These are phyloP conservation scores for Cokeromyces recurvatus DNA, from an alignment of 371 early-diverging fungal species.

Conservation along the genomic window DNA sequence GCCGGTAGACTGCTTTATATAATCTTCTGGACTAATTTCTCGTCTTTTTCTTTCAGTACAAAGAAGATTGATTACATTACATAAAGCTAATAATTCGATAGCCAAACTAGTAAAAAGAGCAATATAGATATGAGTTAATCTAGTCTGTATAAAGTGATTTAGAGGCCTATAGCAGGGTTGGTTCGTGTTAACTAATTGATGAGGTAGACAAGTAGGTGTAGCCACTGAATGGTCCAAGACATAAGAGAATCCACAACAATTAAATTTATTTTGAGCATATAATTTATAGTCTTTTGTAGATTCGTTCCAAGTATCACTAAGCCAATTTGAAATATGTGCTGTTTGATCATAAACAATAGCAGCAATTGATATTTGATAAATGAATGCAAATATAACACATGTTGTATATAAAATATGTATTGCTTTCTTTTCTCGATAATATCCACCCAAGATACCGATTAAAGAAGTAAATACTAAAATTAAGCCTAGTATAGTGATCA, in stretches of 20 bases:
- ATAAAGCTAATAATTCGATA: conserved; percentile 30
- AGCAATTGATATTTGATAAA: conserved; percentile 30
- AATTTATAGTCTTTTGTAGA: conserved; percentile 22
- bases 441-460: conserved; percentile 31
- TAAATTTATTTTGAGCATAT: conserved; percentile 35
- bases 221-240: conserved; percentile 24
- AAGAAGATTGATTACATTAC: too few relatives aligned
- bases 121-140: conserved; percentile 28
- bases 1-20: too few relatives aligned
- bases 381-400: conserved; percentile 26
- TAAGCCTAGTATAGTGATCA: conserved; percentile 37
- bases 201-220: conserved; percentile 19
- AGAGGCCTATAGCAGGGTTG: conserved; percentile 29
- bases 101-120: conserved; percentile 28
- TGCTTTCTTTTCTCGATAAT: conserved; percentile 21
- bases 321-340: conserved; percentile 22
- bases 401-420: conserved; percentile 32
- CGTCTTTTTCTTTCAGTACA: too few relatives aligned
- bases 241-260: conserved; percentile 35
- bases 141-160: conserved; percentile 14
- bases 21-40: too few relatives aligned
- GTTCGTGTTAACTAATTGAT: conserved; percentile 17
- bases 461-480: conserved; percentile 33
- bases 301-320: conserved; percentile 26
- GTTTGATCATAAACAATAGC: conserved; percentile 37